Conservation (phyloP, 2,329 filamentous ascomycete species). For the Botrytis elliptica region DNA sequence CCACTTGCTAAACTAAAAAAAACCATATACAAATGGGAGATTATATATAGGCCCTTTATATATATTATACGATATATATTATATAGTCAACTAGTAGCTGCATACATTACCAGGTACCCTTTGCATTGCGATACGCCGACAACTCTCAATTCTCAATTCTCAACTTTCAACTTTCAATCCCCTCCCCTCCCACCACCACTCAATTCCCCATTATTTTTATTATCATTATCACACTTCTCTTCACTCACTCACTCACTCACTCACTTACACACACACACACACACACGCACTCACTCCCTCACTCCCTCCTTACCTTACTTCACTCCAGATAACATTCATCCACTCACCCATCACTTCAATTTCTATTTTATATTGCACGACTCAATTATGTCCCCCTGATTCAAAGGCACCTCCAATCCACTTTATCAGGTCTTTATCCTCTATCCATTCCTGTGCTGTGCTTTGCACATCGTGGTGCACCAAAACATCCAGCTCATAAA, state of each 20-base stretch:
- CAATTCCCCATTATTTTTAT: neutral
- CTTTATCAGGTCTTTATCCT: slow-evolving; percentile 5
- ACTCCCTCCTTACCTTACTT: neutral
- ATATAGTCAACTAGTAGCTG: neutral
- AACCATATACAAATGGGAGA: neutral
- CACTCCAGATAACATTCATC: neutral
- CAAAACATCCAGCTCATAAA: neutral
- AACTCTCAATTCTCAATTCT: neutral
- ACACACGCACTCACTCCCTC: too few species aligned
- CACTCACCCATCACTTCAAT: neutral
- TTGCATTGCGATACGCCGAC: slow-evolving; percentile 3
- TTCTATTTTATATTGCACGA: slow-evolving; percentile 1
- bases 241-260: neutral
- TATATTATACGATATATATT: neutral
- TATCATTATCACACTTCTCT: neutral
- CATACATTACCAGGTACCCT: neutral
- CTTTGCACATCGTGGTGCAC: slow-evolving; percentile 8
- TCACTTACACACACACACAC: neutral
- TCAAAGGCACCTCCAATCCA: slow-evolving; percentile 15
- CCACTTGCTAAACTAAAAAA: slow-evolving; percentile 1
- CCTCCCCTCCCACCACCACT: neutral
- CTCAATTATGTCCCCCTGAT: slow-evolving; percentile 18
- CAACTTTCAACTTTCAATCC: neutral
- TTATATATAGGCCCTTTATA: neutral
- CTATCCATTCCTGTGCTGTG: neutral